Percentiles rank a stretch among this genome's conserved stretches.
Evolutionary conservation across 129 eudicot genomes (phyloP).

Genomic region (Artemisia annua): DNA sequence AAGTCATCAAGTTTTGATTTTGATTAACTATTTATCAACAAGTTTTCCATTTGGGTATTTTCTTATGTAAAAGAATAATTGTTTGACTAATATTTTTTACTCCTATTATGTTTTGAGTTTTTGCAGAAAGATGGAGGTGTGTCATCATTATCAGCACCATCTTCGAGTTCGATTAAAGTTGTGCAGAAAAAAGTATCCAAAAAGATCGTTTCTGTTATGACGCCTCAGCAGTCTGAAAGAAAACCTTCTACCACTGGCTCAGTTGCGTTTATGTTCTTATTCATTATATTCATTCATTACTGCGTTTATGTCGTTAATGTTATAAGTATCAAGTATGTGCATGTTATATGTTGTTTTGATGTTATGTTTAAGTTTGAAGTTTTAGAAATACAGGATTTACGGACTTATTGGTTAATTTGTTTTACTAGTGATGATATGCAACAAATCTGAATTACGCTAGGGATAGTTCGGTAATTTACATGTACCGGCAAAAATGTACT

Average conservation of each 20-base stretch:
- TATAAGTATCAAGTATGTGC: too few species aligned
- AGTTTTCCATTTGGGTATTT: too few species aligned
- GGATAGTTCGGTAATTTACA: too few species aligned
- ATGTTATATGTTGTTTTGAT: background rate
- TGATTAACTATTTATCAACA: too few species aligned
- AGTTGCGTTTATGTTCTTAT: constrained; percentile 50
- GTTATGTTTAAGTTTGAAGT: background rate
- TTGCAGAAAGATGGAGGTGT: constrained; percentile 67
- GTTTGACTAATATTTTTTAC: background rate
- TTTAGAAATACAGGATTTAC: too few species aligned
- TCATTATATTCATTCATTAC: background rate
- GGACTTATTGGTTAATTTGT: too few species aligned
- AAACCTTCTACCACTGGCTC: constrained; percentile 16
- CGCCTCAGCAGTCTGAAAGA: constrained; percentile 8
- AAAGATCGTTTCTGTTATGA: constrained; percentile 6
- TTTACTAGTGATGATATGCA: too few species aligned
- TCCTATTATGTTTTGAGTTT: background rate
- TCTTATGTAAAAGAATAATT: background rate
- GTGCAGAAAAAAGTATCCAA: constrained; percentile 33
- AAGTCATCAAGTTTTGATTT: too few species aligned
- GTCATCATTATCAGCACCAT: constrained; percentile 50
- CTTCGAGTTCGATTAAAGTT: constrained; percentile 34
- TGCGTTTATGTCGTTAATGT: too few species aligned
- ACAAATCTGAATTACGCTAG: too few species aligned
- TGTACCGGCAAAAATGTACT: too few species aligned